Evolutionary conservation across 2,329 filamentous ascomycete species (phyloP), one percentile per base, ranked within the genome.

Genomic region (Ceratocystis eucalypticola): DNA sequence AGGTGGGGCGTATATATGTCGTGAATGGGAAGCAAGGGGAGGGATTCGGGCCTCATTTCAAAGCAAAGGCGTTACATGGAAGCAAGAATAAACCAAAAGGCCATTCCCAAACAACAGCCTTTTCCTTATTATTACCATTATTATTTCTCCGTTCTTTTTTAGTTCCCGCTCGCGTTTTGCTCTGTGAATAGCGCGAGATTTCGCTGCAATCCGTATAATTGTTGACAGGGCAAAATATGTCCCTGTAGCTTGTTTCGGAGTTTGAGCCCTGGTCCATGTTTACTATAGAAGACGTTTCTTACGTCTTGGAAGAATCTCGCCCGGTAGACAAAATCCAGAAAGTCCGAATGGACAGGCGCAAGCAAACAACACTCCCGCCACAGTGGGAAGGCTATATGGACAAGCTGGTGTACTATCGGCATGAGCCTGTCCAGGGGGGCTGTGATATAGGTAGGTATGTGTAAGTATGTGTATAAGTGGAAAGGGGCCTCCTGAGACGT

Each of bases 161-260:
- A 48, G 8, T 15, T 28, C 25, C 17, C 33, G 30, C 12, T 30
- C 48, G 48, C n/a, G 12, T 10, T 22, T 1, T 33, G 30, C 33
- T 37, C 55, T 37, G 17, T 30, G 55, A 59, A 59, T 59, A 59
- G 55, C 55, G 3, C 22, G 5, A 22, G 48, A 28, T n/a, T 41
- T 8, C 37, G 10, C 5, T 59, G 10, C n/a, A 8, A n/a, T 37
- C 25, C 15, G 55, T 59, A 20, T 8, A 8, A 20, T 59, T 59
- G 15, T 37, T 30, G n/a, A 59, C 37, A 17, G 37, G 55, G 28
- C 55, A 20, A 37, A 59, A 4, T 37, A 59, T 41, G 12, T 12
- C 55, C 55, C 28, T 17, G 15, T 59, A 59, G 55, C 55, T n/a
- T 59, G 55, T 59, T 59, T 59, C 55, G 55, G 55, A 59, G 55